phyloP scores from a whole-genome alignment of 2,329 filamentous ascomycete species.

The Curvularia hawaiiensis region DNA sequence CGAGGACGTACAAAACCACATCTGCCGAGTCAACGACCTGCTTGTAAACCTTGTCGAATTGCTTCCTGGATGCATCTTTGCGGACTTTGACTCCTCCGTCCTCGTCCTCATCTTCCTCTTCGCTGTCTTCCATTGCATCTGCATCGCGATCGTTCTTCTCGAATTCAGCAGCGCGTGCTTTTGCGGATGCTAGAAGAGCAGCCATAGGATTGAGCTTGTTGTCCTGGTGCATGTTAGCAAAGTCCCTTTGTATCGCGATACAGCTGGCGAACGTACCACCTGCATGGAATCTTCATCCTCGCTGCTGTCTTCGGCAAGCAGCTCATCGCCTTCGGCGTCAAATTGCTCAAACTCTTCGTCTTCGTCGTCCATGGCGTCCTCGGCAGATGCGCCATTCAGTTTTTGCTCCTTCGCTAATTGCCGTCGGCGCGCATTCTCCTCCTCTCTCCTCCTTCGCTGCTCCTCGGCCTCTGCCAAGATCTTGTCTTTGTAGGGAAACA shows the following conservation, averaged over 20 bases:
- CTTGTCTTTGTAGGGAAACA: slow-evolving; percentile 98
- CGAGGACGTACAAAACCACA: slow-evolving; percentile 89
- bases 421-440: slow-evolving; percentile 70
- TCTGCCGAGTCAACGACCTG: slow-evolving; percentile 87
- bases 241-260: neutral
- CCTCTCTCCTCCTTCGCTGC: slow-evolving; percentile 76
- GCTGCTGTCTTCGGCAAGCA: slow-evolving; percentile 54
- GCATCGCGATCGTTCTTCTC: slow-evolving; percentile 66
- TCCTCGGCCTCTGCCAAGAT: slow-evolving; percentile 95
- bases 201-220: slow-evolving; percentile 86
- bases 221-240: slow-evolving; percentile 51
- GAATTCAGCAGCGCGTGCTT: slow-evolving; percentile 76
- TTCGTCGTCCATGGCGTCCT: slow-evolving; percentile 45
- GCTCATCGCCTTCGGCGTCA: slow-evolving; percentile 60
- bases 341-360: slow-evolving; percentile 44
- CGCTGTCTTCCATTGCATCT: slow-evolving; percentile 63
- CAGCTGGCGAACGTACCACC: slow-evolving; percentile 45
- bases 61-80: slow-evolving; percentile 74
- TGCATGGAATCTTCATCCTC: slow-evolving; percentile 64
- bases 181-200: slow-evolving; percentile 83
- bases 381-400: slow-evolving; percentile 42
- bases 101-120: slow-evolving; percentile 56
- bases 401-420: slow-evolving; percentile 66
- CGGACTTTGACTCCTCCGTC: slow-evolving; percentile 38
- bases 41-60: slow-evolving; percentile 97